These are phyloP conservation scores for Pythium grandisporangium DNA, from an alignment of 352 stramenopile species.

Conservation along the genomic window DNA sequence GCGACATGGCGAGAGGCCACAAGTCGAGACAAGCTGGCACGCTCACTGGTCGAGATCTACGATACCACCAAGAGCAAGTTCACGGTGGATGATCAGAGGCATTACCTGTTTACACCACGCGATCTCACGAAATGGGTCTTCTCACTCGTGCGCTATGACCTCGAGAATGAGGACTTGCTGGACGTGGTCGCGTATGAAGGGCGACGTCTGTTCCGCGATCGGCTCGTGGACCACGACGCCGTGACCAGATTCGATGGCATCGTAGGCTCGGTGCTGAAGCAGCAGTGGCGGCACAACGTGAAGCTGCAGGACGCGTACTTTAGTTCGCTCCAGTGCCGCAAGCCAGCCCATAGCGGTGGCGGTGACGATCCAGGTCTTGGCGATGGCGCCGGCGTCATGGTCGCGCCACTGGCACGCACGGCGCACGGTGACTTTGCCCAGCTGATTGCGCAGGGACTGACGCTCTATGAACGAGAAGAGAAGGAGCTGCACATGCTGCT, in stretches of 20 bases:
- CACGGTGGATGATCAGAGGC: constrained; percentile 89
- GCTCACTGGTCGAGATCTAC: constrained; percentile 89
- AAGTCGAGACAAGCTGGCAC: constrained; percentile 76
- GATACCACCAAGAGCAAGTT: constrained; percentile 86
- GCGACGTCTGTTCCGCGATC: constrained; percentile 83
- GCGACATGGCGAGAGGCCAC: constrained; percentile 37
- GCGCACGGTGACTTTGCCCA: constrained; percentile 76
- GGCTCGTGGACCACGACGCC: constrained; percentile 78
- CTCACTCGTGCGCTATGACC: constrained; percentile 85
- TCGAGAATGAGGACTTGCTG: constrained; percentile 82
- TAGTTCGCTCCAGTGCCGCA: constrained; percentile 63
- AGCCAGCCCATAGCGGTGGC: constrained; percentile 9
- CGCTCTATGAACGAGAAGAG: constrained; percentile 94
- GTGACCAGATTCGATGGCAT: constrained; percentile 79
- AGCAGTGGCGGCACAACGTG: constrained; percentile 70
- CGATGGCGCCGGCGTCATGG: constrained; percentile 1
- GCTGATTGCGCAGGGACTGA: constrained; percentile 82
- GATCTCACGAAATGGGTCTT: constrained; percentile 91
- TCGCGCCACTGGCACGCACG: constrained; percentile 44
- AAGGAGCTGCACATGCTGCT: constrained; percentile 91
- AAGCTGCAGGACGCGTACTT: constrained; percentile 85
- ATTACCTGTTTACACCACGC: constrained; percentile 92
- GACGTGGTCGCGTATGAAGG: constrained; percentile 90
- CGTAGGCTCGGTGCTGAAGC: constrained; percentile 74
- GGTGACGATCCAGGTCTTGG: constrained; percentile 8